A percentile compares a stretch with the other conserved stretches of the same genome.
Conservation (phyloP, 192 early-diverging fungal genomes). For the Coemansia brasiliensis region DNA sequence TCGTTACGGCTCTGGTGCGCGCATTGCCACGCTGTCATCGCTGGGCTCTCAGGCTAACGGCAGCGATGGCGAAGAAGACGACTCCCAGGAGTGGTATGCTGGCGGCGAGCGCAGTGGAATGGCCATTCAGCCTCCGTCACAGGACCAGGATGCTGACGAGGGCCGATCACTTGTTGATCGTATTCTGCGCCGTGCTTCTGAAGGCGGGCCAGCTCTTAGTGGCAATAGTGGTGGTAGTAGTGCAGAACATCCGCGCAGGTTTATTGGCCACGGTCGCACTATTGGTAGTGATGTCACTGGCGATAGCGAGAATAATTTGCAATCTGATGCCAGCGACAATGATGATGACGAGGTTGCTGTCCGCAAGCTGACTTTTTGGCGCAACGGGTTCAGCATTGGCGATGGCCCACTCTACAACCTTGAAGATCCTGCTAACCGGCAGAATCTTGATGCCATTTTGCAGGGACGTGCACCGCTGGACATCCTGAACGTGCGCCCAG, state of each 20-base stretch:
- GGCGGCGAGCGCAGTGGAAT: constrained; percentile 96
- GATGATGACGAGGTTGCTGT: constrained; percentile 17
- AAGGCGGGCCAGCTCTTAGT: constrained; percentile 20
- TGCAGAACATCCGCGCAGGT: constrained; percentile 1
- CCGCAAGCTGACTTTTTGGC: constrained; percentile 90
- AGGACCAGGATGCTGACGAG: constrained; percentile 12
- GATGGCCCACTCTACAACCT: constrained; percentile 87
- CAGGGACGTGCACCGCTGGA: constrained; percentile 85
- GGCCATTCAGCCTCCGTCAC: constrained; percentile 21
- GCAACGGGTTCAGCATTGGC: constrained; percentile 93
- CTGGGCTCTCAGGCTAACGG: constrained; percentile 9
- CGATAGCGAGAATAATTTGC: neutral
- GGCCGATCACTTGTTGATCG: constrained; percentile 43
- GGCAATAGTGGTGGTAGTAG: neutral
- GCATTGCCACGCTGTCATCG: constrained; percentile 52
- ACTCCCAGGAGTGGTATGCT: constrained; percentile 68
- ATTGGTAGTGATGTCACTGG: constrained; percentile 9
- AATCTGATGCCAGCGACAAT: neutral
- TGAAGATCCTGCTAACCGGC: constrained; percentile 84
- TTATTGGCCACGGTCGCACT: constrained; percentile 38
- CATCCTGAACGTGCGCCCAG: constrained; percentile 82
- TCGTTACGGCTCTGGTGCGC: constrained; percentile 45
- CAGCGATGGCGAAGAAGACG: constrained; percentile 17
- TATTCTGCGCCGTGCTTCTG: constrained; percentile 44
- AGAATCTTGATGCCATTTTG: constrained; percentile 83